Base-by-base conservation (phyloP, 305 asterid genomes). In the Fraxinus floribunda region DNA sequence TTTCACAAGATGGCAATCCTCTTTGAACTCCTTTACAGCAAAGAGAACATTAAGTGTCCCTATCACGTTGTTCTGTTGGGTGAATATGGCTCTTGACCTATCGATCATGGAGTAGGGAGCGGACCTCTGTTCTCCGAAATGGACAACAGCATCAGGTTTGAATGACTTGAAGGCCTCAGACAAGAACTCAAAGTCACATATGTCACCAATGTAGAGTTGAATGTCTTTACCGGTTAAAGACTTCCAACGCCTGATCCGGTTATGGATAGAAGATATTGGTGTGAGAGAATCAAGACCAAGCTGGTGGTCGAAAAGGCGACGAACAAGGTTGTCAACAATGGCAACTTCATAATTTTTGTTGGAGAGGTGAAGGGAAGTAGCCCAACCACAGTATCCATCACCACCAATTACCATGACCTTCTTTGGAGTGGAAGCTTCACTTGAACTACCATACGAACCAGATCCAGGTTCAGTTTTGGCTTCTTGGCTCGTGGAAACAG, bases 71-170 rank as follows among this genome's bases (percentile, higher is more conserved):
- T 93, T 95, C 0, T 95, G 98, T 75, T 95, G 99, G 0, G 98
- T 94, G 89, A 83, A 94, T 1, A 94, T 89, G 11, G 98, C 99
- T 86, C 98, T 91, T 1, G 99, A 92, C 82, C 99, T 49, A 74
- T 95, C 99, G 41, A 95, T 94, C 99, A 95, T 95, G 84, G 99
- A 95, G 87, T 95, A 94, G 1, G 98, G 99, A 5, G 99, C 98
- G 0, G 99, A 94, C 75, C 99, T 86, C 81, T 95, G 99, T 81
- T 95, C 99, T 71, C 99, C 99, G 22, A 93, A 95, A 85, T 95
- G 99, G 82, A 95, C 97, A 22, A 91, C 90, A 10, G 97, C 91
- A 41, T 95, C 97, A 0, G 99, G 99, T 78, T 94, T 66, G 60
- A 94, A 95, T 0, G 97, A 94, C 16, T 81, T 87, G 83, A 95